phyloP scores from a whole-genome alignment of 768 basidiomycete species.

The Gyrodon lividus region DNA sequence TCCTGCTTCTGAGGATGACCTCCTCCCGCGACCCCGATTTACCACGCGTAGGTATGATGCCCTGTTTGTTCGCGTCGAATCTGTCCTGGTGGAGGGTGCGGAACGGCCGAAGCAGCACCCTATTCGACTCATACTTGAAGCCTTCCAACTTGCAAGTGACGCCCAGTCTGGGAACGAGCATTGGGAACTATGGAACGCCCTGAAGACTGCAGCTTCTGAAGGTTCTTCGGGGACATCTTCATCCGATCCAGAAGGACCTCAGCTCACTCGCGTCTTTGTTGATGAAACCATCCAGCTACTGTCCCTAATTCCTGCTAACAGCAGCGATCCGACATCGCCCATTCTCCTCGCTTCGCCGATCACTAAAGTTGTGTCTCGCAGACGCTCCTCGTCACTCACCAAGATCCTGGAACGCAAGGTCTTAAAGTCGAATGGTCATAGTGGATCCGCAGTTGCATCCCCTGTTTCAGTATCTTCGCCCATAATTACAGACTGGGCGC shows the following conservation, averaged over 20 bases:
- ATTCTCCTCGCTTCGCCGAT: slow-evolving; percentile 35
- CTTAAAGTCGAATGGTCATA: slow-evolving; percentile 11
- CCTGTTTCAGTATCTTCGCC: slow-evolving; percentile 32
- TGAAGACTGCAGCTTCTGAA: slow-evolving; percentile 44
- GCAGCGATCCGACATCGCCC: slow-evolving; percentile 29
- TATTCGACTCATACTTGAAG: slow-evolving; percentile 59
- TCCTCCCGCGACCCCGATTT: slow-evolving; percentile 64
- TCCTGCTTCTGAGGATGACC: slow-evolving; percentile 34
- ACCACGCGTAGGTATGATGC: slow-evolving; percentile 65
- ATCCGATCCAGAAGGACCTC: slow-evolving; percentile 33
- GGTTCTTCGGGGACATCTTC: slow-evolving; percentile 17
- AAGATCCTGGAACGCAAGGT: slow-evolving; percentile 23
- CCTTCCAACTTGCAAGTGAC: slow-evolving; percentile 44
- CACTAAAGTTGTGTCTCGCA: slow-evolving; percentile 30
- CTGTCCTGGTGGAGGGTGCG: slow-evolving; percentile 41
- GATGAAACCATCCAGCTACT: slow-evolving; percentile 63
- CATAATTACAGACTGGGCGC: slow-evolving; percentile 54
- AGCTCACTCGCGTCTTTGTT: slow-evolving; percentile 54
- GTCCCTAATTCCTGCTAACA: slow-evolving; percentile 48
- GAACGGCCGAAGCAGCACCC: slow-evolving; percentile 49
- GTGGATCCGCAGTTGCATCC: slow-evolving; percentile 23
- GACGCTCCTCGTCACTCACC: slow-evolving; percentile 33
- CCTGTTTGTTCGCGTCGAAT: slow-evolving; percentile 64
- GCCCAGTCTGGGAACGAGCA: slow-evolving; percentile 36
- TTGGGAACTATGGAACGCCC: slow-evolving; percentile 50